Evolutionary conservation across 2,329 filamentous ascomycete species (phyloP), one percentile per base, ranked within the genome.

Genomic region (Fonsecaea pedrosoi): DNA sequence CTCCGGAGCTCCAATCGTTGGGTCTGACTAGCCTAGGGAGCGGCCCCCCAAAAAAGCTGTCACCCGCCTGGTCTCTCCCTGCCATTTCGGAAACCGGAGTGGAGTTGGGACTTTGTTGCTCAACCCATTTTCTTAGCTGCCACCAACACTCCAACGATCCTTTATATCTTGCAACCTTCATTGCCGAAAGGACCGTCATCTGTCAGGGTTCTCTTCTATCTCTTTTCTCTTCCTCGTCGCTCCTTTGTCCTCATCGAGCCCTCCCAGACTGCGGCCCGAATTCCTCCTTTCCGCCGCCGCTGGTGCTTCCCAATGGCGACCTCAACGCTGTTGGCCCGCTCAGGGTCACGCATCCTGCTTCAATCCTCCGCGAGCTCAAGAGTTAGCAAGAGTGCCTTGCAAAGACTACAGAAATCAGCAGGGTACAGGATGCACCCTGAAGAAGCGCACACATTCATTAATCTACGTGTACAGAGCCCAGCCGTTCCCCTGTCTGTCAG

Each of bases 291-390:
- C 45, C 61, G 61, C 62, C 64, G 50, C 66, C 61, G 32, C 55
- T 62, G 62, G 42, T 50, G 48, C 40, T 45, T 66, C 79, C 82
- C 79, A 77, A 87, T 87, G 85, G 84, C 85, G 78, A 84, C 85
- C 75, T 78, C 79, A 74, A 77, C 77, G 74, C 76, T 81, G 70
- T 77, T 81, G 72, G 80, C 81, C 77, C 79, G 80, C 74, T 77
- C 76, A 66, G 77, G 78, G 70, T 77, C 78, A 73, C 78, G 79
- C 70, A 78, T 80, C 74, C 74, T 81, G 64, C 74, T 81, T 67
- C 79, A 77, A 71, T 77, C 78, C 64, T 74, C 78, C 53, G 58
- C 72, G 12, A 70, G 61, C 72, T 75, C 74, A 65, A 75, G 80
- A 71, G 77, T 84, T 75, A 81, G 82, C 73, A 79, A 79, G 72